Evolutionary conservation across 106 monocot genomes (phyloP), one percentile per base, ranked within the genome.

Genomic region (Apostasia ramifera): DNA sequence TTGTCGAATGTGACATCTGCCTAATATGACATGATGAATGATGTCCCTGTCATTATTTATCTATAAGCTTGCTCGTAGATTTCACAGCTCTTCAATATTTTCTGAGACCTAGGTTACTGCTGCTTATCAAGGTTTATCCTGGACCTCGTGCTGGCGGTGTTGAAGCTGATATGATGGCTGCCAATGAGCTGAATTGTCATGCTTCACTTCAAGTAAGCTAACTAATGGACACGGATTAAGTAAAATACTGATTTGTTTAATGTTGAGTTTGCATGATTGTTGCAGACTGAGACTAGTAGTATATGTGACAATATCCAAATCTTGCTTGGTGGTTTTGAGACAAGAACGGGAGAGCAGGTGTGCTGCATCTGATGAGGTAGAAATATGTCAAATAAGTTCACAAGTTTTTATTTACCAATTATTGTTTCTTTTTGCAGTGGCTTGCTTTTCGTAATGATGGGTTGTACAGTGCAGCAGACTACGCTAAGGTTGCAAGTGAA

Each of bases 151-250:
- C 88, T 66, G 91, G 89, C 53, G 95, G 91, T 63, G 58, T 71
- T 50, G 91, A 95, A 77, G 85, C 91, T 62, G 91, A 95, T 74
- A 88, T 95, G 86, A 91, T 95, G 95, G 95, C 92, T 55, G 86
- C 92, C 56, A 89, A 92, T 79, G 95, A 95, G 71, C 78, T 95
- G 68, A 81, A 70, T 71, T 71, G 88, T 52, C 95, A 95, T 81
- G 69, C 70, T 74, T 76, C 64, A 44, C 95, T 95, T 80, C 91
- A 95, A 80, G 95, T 89, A 76, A 81, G 73, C 53, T 12, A 66
- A 80, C 8, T 13, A 6, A 14, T 61, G 54, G 45, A 37, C 40
- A 45, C 40, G 46, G 3, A 0, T 52, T 6, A 47, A 7, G 7
- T 11, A 6, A 10, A 13, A 48, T 4, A 13, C 47, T 40, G 12